These are phyloP conservation scores for Alternaria rosae DNA, from an alignment of 2,329 filamentous ascomycete species.

Conservation along the genomic window DNA sequence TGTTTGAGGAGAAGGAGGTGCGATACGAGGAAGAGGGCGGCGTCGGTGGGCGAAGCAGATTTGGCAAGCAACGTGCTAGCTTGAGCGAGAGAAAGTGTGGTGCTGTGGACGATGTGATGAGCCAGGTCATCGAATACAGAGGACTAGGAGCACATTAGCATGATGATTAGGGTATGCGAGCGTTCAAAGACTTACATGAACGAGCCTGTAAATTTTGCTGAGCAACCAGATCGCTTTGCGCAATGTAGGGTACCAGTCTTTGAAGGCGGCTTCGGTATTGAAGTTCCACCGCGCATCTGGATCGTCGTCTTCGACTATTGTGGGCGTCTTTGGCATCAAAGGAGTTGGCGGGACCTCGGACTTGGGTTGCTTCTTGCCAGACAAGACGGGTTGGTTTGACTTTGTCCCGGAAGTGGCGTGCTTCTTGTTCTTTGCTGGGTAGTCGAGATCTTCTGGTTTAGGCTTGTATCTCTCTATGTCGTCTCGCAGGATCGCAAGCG, in stretches of 20 bases:
- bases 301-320: constrained; percentile 61
- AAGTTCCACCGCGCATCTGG: constrained; percentile 60
- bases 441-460: constrained; percentile 70
- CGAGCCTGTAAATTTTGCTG: constrained; percentile 72
- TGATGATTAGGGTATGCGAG: not conserved
- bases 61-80: constrained; percentile 76
- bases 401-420: constrained; percentile 51
- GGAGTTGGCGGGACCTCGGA: constrained; percentile 42
- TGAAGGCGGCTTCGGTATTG: constrained; percentile 64
- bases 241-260: constrained; percentile 72
- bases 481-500: constrained; percentile 68
- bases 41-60: constrained; percentile 71
- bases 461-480: constrained; percentile 73
- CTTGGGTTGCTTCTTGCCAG: constrained; percentile 61
- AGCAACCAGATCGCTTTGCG: constrained; percentile 73
- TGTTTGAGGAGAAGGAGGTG: constrained; percentile 96
- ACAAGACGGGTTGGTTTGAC: constrained; percentile 56
- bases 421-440: constrained; percentile 62
- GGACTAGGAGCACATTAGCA: constrained; percentile 54
- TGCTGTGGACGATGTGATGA: constrained; percentile 87
- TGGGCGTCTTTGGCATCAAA: constrained; percentile 58
- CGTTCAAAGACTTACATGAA: constrained; percentile 61
- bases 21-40: constrained; percentile 91
- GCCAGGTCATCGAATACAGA: constrained; percentile 75
- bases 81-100: constrained; percentile 80